Evolutionary conservation across 2,329 filamentous ascomycete species (phyloP).

Genomic region (Hymenoscyphus infarciens): DNA sequence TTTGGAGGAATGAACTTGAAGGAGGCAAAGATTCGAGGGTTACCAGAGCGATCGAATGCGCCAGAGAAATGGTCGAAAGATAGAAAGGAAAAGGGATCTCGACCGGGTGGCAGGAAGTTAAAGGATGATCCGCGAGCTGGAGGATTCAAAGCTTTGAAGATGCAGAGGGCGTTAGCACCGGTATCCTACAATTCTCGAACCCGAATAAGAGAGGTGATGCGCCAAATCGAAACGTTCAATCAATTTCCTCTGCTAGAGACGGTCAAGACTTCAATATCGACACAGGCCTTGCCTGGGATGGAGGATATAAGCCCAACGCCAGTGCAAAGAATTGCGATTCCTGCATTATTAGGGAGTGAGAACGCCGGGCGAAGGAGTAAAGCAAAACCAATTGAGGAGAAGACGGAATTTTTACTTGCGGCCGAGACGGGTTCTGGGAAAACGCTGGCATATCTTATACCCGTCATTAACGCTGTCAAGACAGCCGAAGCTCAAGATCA

Average conservation of each 20-base stretch:
- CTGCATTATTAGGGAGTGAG: conserved; percentile 63
- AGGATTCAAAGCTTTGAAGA: conserved; percentile 75
- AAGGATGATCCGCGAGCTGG: conserved; percentile 39
- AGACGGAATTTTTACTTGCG: conserved; percentile 70
- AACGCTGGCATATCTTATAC: conserved; percentile 87
- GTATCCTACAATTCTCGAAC: conserved; percentile 69
- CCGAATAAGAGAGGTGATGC: conserved; percentile 51
- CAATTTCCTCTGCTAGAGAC: conserved; percentile 71
- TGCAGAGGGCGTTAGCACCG: conserved; percentile 77
- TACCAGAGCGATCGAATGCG: conserved; percentile 36
- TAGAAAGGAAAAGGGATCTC: conserved; percentile 15
- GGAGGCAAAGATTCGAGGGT: conserved; percentile 42
- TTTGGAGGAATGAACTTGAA: conserved; percentile 59
- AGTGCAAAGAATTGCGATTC: conserved; percentile 85
- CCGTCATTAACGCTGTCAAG: conserved; percentile 82
- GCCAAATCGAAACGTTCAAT: conserved; percentile 73
- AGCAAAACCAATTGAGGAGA: conserved; percentile 33
- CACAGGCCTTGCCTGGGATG: conserved; percentile 72
- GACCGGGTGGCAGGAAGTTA: conserved; percentile 9
- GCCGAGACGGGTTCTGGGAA: conserved; percentile 98
- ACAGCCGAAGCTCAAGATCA: conserved; percentile 61
- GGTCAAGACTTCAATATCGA: conserved; percentile 66
- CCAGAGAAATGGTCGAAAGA: neutral
- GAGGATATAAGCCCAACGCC: conserved; percentile 78
- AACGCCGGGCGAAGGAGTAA: conserved; percentile 38